Conservation (phyloP, 2,329 filamentous ascomycete genomes). For the Cylindrodendrum hubeiense region DNA sequence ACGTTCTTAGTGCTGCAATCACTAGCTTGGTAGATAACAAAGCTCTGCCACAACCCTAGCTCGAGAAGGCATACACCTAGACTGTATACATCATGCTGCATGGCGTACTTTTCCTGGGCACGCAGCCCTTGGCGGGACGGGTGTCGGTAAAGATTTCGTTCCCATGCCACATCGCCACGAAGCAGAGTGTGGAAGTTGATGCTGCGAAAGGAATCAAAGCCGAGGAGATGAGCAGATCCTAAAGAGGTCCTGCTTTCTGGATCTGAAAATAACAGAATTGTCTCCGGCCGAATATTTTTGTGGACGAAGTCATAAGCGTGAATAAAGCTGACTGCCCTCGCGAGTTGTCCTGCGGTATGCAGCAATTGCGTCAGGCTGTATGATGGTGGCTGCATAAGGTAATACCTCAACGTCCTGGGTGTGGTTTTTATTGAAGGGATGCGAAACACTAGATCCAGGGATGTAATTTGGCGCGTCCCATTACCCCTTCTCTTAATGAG, state of each 20-base stretch:
- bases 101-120: conserved; percentile 56
- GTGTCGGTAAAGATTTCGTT: conserved; percentile 63
- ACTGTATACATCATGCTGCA: conserved; percentile 70
- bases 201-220: neutral
- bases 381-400: no score
- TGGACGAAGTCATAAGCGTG: conserved; percentile 60
- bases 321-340: conserved; percentile 43
- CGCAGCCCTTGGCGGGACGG: conserved; percentile 58
- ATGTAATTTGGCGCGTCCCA: no score
- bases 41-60: conserved; percentile 60
- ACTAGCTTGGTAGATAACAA: conserved; percentile 42
- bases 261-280: conserved; percentile 48
- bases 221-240: neutral
- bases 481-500: no score
- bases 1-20: no score
- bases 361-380: no score
- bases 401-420: no score
- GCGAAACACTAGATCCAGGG: no score
- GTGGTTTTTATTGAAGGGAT: no score
- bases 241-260: neutral
- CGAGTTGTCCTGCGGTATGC: no score
- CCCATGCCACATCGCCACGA: neutral
- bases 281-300: conserved; percentile 60
- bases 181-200: neutral
- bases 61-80: conserved; percentile 66